Conservation (phyloP, 169 alveolate species). For the Plasmodium fragile region DNA sequence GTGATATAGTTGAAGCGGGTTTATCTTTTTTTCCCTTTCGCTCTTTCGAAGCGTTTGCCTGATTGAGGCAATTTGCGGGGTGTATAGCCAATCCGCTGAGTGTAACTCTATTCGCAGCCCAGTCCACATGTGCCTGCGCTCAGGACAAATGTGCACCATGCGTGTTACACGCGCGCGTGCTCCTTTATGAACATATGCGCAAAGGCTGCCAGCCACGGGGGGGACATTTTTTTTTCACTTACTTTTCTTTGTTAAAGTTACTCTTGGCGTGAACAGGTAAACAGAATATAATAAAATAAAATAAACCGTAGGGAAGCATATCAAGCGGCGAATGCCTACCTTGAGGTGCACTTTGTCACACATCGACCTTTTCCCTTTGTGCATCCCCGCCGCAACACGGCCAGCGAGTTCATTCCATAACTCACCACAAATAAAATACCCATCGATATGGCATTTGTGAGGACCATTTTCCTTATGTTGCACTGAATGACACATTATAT, state of each 20-base stretch:
- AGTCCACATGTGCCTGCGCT: background rate
- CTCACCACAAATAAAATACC: background rate
- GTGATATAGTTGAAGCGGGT: background rate
- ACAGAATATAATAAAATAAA: background rate
- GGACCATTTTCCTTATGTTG: background rate
- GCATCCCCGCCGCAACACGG: background rate
- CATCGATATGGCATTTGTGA: background rate
- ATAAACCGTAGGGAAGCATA: background rate
- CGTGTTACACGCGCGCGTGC: background rate
- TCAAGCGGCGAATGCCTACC: background rate
- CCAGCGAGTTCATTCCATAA: background rate
- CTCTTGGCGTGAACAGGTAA: background rate
- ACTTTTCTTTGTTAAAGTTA: background rate
- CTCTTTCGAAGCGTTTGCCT: background rate
- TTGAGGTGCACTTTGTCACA: background rate
- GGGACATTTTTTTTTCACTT: background rate
- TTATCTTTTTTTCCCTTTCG: background rate
- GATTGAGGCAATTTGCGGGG: background rate
- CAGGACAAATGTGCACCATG: background rate
- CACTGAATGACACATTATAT: background rate
- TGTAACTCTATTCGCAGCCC: background rate
- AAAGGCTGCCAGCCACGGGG: background rate
- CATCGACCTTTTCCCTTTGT: background rate
- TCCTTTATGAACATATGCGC: background rate
- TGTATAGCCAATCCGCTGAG: background rate